phyloP scores from a whole-genome alignment of 768 basidiomycete species.

The Pleurotus djamor region DNA sequence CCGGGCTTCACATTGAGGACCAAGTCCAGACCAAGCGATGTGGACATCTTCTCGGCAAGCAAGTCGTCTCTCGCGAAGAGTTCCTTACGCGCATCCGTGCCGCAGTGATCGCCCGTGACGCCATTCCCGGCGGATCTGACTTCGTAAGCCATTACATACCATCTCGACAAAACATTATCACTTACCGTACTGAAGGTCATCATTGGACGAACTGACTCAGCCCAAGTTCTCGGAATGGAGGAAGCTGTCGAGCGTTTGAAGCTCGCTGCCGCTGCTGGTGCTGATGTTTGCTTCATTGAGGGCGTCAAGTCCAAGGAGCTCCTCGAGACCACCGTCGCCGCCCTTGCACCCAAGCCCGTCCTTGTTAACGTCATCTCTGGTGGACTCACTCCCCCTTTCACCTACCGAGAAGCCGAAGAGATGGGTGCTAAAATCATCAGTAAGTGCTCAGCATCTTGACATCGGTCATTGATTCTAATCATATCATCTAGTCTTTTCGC shows the following conservation, averaged over 20 bases:
- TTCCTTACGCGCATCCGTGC: slow-evolving; percentile 52
- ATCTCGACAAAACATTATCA: background rate
- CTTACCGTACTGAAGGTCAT: slow-evolving; percentile 28
- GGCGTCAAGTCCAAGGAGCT: slow-evolving; percentile 46
- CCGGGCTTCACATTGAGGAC: slow-evolving; percentile 55
- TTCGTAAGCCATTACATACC: slow-evolving; percentile 25
- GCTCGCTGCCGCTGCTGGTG: slow-evolving; percentile 38
- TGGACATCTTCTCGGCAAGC: slow-evolving; percentile 53
- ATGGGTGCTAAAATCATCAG: slow-evolving; percentile 44
- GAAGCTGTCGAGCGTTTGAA: slow-evolving; percentile 45
- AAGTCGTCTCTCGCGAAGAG: slow-evolving; percentile 47
- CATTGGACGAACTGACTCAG: slow-evolving; percentile 51
- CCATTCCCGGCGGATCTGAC: slow-evolving; percentile 29
- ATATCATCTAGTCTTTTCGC: slow-evolving; percentile 37
- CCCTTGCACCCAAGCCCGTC: slow-evolving; percentile 40
- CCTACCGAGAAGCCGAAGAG: slow-evolving; percentile 39
- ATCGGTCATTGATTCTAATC: background rate
- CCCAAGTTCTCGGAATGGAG: slow-evolving; percentile 49
- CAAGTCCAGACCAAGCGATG: slow-evolving; percentile 55
- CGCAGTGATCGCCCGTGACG: slow-evolving; percentile 44
- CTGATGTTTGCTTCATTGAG: slow-evolving; percentile 53
- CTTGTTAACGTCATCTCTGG: slow-evolving; percentile 51
- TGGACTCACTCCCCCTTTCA: slow-evolving; percentile 50
- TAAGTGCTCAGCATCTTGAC: slow-evolving; percentile 10
- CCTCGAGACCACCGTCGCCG: slow-evolving; percentile 33